phyloP scores from a whole-genome alignment of 352 stramenopile genomes.

The Pythium phragmitis region DNA sequence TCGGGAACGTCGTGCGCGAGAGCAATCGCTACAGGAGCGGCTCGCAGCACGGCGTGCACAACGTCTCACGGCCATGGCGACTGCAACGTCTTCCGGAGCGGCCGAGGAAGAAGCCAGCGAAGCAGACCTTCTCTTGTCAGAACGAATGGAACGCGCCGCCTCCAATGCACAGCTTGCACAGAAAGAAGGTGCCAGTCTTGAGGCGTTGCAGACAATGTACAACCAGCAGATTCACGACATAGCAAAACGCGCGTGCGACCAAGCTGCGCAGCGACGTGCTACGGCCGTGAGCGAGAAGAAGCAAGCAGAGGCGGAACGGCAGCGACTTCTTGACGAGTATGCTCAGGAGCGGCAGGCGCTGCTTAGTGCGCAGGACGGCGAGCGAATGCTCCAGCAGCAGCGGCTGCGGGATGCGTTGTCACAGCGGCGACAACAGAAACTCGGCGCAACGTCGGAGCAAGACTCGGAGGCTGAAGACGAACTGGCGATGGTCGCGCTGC shows the following conservation, averaged over 20 bases:
- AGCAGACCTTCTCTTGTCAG: too few relatives aligned
- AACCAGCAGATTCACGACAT: neutral
- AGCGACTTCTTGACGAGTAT: conserved; percentile 51
- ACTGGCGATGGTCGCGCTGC: conserved; percentile 24
- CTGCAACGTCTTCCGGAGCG: neutral
- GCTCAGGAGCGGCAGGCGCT: conserved; percentile 33
- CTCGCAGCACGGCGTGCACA: conserved; percentile 7
- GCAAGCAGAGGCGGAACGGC: conserved; percentile 35
- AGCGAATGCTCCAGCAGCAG: conserved; percentile 40
- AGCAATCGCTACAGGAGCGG: conserved; percentile 14
- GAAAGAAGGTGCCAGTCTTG: conserved; percentile 4
- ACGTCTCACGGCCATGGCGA: neutral
- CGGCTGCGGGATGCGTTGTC: conserved; percentile 50
- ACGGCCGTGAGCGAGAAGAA: conserved; percentile 2
- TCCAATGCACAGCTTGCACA: neutral
- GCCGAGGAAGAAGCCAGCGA: conserved; percentile 19
- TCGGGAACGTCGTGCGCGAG: conserved; percentile 11
- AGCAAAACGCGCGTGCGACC: conserved; percentile 10
- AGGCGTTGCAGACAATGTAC: conserved; percentile 11
- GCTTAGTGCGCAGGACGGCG: conserved; percentile 27
- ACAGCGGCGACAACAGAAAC: conserved; percentile 14
- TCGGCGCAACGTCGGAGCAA: neutral
- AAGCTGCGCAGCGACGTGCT: conserved; percentile 1
- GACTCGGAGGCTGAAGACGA: conserved; percentile 22
- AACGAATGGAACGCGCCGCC: too few relatives aligned